phyloP scores from a whole-genome alignment of 2,329 filamentous ascomycete genomes.

The Parasarocladium wereldwijsianum region DNA sequence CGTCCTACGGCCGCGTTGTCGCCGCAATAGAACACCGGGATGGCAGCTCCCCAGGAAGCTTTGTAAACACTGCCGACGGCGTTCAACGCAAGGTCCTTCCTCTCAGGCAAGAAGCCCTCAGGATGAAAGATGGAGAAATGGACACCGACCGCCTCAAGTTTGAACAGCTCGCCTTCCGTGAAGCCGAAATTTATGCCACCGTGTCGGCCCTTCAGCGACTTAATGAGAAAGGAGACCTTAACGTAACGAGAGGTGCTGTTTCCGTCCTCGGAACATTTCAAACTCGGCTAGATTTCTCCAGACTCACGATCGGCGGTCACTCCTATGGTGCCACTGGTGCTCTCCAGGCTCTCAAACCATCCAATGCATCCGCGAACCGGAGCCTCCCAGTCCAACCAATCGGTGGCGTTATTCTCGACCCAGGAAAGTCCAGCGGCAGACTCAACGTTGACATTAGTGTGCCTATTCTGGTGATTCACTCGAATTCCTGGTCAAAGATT shows the following conservation, averaged over 20 bases:
- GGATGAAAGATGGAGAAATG: conserved; percentile 15
- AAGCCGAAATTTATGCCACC: conserved; percentile 32
- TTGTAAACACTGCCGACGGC: conserved; percentile 14
- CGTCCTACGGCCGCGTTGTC: conserved; percentile 32
- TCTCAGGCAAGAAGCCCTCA: conserved; percentile 20
- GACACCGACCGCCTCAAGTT: conserved; percentile 23
- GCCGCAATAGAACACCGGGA: conserved; percentile 37
- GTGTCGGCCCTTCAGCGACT: conserved; percentile 25
- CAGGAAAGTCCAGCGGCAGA: conserved; percentile 47
- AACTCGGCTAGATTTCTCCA: conserved; percentile 34
- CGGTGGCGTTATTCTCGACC: conserved; percentile 48
- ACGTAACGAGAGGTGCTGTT: conserved; percentile 33
- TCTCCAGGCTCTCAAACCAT: conserved; percentile 38
- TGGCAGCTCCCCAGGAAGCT: conserved; percentile 31
- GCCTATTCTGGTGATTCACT: conserved; percentile 47
- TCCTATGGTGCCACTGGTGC: conserved; percentile 53
- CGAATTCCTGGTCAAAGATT: conserved; percentile 47
- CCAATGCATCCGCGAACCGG: conserved; percentile 14
- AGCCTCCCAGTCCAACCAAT: conserved; percentile 37
- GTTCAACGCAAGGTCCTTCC: conserved; percentile 15
- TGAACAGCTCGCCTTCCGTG: conserved; percentile 33
- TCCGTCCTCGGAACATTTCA: conserved; percentile 32
- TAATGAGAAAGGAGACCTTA: conserved; percentile 16
- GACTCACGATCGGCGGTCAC: conserved; percentile 43
- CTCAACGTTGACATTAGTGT: conserved; percentile 44